A percentile compares a stretch with the other conserved stretches of the same genome.
Conservation (phyloP, 257 asterid species). For the Cinchona pubescens region DNA sequence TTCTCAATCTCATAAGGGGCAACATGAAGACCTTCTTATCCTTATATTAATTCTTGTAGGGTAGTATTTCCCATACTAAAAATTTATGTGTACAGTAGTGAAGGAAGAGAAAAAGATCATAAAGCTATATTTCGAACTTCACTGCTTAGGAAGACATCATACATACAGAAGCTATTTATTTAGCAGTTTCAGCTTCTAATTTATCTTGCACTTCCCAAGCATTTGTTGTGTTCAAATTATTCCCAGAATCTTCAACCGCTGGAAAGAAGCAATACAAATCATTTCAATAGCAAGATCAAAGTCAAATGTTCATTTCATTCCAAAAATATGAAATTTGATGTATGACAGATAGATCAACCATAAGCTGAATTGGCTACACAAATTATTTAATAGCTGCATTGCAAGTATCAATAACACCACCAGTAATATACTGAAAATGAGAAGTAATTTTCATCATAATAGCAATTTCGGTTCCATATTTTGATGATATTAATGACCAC, state of each 20-base stretch:
- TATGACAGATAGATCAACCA: not conserved
- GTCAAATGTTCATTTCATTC: slow-evolving; percentile 3
- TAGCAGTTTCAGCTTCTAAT: slow-evolving; percentile 19
- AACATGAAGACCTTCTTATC: not conserved
- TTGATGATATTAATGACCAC: too few relatives aligned
- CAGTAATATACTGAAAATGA: not conserved
- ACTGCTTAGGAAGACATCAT: not conserved
- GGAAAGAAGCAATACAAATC: not conserved
- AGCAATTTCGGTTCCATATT: not conserved
- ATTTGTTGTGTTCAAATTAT: slow-evolving; percentile 9
- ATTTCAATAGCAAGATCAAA: not conserved
- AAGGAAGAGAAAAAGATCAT: not conserved
- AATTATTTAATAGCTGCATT: not conserved
- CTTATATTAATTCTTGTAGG: not conserved
- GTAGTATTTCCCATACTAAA: too few relatives aligned
- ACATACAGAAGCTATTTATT: slow-evolving; percentile 41
- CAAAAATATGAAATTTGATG: not conserved
- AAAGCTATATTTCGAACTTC: not conserved
- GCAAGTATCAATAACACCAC: not conserved
- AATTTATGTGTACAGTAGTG: not conserved
- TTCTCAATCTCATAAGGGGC: not conserved
- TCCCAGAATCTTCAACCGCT: slow-evolving; percentile 36
- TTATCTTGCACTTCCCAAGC: slow-evolving; percentile 26
- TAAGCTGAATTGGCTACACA: not conserved
- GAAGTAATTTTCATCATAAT: not conserved